A percentile compares a stretch with the other conserved stretches of the same genome.
Conservation (phyloP, 2,329 filamentous ascomycete genomes). For the Arthrobotrys musiformis region DNA sequence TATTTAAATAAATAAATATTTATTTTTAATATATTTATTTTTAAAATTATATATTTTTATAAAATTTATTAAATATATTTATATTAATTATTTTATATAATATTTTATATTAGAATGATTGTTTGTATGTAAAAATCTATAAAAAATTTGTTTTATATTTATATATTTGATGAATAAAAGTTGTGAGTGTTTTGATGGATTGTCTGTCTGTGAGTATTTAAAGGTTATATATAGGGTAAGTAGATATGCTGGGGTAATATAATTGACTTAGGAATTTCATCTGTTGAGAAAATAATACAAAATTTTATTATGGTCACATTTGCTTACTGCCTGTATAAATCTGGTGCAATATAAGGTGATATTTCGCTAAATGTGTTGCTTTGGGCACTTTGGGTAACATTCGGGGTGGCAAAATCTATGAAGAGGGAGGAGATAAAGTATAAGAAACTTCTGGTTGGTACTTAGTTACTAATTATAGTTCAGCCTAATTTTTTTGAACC, state of each 20-base stretch:
- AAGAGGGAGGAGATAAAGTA: conserved; percentile 5
- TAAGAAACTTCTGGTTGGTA: conserved; percentile 2
- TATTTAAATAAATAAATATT: no score
- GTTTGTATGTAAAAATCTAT: no score
- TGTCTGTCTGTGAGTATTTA: no score
- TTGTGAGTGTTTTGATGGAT: no score
- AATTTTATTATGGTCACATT: conserved; percentile 23
- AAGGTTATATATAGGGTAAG: background rate
- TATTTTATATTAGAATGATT: no score
- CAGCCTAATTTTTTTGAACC: background rate
- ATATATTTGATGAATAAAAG: no score
- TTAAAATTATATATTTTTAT: no score
- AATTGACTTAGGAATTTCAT: background rate
- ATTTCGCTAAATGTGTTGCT: background rate
- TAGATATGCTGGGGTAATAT: background rate
- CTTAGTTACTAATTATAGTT: background rate
- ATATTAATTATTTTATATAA: no score
- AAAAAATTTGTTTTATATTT: no score
- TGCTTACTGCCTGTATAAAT: background rate
- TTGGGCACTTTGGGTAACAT: background rate
- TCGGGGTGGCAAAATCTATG: background rate
- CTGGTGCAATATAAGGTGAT: background rate
- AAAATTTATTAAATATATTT: no score
- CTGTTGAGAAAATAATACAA: background rate
- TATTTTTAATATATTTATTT: no score